Conservation (phyloP, 169 alveolate species). For the Plasmodium blacklocki region DNA sequence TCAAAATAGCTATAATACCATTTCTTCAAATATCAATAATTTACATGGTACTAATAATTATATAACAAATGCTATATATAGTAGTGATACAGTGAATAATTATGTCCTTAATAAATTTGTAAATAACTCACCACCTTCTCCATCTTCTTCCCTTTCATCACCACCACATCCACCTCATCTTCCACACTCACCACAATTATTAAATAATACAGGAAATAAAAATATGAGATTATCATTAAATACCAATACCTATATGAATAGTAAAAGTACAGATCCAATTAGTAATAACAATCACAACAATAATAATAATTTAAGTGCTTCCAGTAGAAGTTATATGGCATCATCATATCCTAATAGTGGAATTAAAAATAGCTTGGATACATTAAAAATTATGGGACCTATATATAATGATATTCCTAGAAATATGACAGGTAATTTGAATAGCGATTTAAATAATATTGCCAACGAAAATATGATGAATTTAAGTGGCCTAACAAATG, state of each 20-base stretch:
- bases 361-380: conserved; percentile 18
- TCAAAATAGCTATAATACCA: conserved; percentile 46
- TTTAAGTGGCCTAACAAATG: conserved; percentile 8
- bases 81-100: conserved; percentile 5
- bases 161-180: conserved; percentile 8
- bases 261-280: neutral
- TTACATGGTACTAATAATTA: neutral
- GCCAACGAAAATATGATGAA: conserved; percentile 16
- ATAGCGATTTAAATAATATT: conserved; percentile 16
- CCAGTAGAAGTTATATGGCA: conserved; percentile 8
- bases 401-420: conserved; percentile 18
- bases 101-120: neutral
- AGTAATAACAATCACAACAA: neutral
- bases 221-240: neutral
- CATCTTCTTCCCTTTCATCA: neutral
- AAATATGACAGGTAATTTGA: conserved; percentile 18
- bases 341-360: conserved; percentile 3
- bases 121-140: no score
- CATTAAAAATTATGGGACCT: conserved; percentile 12
- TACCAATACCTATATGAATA: conserved; percentile 10
- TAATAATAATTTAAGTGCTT: conserved; percentile 8
- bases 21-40: conserved; percentile 9
- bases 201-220: conserved; percentile 4
- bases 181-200: neutral
- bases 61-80: neutral